Conservation (phyloP, 371 early-diverging fungal species). For the Aphelidium insulamus region DNA sequence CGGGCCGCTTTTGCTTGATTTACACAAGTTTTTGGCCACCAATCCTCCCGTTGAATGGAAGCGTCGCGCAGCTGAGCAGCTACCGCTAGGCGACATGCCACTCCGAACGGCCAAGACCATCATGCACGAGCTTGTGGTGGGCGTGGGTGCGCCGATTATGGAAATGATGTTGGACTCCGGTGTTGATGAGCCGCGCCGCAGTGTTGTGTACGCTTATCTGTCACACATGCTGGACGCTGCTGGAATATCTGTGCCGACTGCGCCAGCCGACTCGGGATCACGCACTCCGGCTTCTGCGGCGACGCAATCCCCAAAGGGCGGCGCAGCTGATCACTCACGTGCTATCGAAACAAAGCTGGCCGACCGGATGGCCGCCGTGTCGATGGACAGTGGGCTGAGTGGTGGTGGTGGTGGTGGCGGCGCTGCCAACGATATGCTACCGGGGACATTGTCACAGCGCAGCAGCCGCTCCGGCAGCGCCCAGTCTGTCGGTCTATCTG, state of each 20-base stretch:
- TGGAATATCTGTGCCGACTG: constrained; percentile 19
- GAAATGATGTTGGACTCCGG: constrained; percentile 28
- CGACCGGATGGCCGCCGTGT: too few species aligned
- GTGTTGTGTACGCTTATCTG: constrained; percentile 39
- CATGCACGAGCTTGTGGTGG: constrained; percentile 44
- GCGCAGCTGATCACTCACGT: constrained; percentile 1
- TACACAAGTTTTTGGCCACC: constrained; percentile 50
- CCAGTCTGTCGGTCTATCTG: background rate
- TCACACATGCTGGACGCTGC: constrained; percentile 42
- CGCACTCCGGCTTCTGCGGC: constrained; percentile 3
- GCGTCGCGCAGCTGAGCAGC: constrained; percentile 36
- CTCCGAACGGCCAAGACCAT: constrained; percentile 80
- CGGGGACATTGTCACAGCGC: background rate
- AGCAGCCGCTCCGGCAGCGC: background rate
- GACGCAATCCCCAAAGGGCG: constrained; percentile 2
- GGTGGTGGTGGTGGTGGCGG: constrained; percentile 1
- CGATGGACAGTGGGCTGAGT: constrained; percentile 1
- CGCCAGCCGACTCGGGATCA: constrained; percentile 3
- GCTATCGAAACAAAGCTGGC: constrained; percentile 1
- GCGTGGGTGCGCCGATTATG: constrained; percentile 34
- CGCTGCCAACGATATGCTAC: background rate
- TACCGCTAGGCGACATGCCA: constrained; percentile 73
- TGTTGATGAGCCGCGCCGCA: constrained; percentile 34
- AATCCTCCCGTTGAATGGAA: constrained; percentile 73
- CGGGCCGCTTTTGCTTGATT: constrained; percentile 5